Evolutionary conservation across 2,329 filamentous ascomycete species (phyloP).

Genomic region (Xylaria multiplex): DNA sequence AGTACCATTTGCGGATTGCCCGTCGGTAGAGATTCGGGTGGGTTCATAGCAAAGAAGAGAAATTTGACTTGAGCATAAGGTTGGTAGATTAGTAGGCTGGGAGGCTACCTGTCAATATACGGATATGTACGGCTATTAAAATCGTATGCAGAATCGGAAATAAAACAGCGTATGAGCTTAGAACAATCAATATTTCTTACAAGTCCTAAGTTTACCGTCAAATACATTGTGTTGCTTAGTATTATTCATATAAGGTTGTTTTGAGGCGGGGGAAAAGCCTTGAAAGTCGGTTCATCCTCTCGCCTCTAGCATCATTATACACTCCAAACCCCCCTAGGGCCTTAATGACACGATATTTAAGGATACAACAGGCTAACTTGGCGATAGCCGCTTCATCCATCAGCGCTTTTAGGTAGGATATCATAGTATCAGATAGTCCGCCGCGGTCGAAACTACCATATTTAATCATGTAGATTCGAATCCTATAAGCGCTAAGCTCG

Average conservation of each 20-base stretch:
- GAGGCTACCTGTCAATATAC: background rate
- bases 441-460: too few relatives aligned
- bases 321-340: background rate
- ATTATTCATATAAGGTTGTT: background rate
- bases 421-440: too few relatives aligned
- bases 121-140: background rate
- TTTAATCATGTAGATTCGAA: too few relatives aligned
- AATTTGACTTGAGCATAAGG: background rate
- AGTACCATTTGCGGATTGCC: conserved; percentile 76
- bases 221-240: background rate
- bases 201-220: background rate
- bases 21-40: conserved; percentile 68
- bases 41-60: conserved; percentile 38
- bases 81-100: background rate
- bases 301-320: background rate
- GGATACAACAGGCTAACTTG: background rate
- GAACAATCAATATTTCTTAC: background rate
- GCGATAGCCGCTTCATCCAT: background rate
- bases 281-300: background rate
- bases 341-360: background rate
- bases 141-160: background rate
- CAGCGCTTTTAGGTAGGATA: background rate
- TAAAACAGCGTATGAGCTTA: background rate
- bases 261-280: too few relatives aligned
- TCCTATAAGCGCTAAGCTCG: too few relatives aligned